Evolutionary conservation across 2,329 filamentous ascomycete genomes (phyloP).

Genomic region (Aphanoascus verrucosus): DNA sequence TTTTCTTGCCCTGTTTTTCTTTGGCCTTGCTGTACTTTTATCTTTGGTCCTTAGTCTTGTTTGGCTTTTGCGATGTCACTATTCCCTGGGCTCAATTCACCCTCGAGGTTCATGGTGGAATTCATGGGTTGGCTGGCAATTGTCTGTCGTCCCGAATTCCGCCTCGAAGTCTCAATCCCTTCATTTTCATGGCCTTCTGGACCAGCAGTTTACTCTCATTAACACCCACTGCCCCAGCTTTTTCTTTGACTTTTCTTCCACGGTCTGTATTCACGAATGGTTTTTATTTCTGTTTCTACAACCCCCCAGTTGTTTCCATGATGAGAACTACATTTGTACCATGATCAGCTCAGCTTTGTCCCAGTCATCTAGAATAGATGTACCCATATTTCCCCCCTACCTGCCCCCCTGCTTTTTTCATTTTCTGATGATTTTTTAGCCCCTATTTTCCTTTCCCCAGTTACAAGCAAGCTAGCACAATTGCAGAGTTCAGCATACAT

Average conservation of each 20-base stretch:
- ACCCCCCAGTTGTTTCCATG: neutral
- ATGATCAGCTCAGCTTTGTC: conserved; percentile 3
- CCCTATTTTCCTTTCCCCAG: neutral
- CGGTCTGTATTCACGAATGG: conserved; percentile 8
- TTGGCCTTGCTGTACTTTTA: conserved; percentile 13
- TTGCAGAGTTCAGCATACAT: neutral
- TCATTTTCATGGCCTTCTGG: neutral
- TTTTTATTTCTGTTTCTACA: neutral
- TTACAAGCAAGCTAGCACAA: neutral
- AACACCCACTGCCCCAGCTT: no score
- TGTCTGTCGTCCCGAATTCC: neutral
- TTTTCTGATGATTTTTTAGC: no score
- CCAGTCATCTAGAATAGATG: conserved; percentile 26
- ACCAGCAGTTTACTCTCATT: neutral
- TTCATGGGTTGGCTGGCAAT: neutral
- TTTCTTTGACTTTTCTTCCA: conserved; percentile 1
- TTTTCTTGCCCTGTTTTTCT: neutral
- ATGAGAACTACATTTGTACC: neutral
- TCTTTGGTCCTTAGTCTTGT: conserved; percentile 7
- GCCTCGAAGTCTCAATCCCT: neutral
- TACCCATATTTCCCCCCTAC: conserved; percentile 22
- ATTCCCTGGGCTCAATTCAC: neutral
- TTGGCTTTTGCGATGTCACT: neutral
- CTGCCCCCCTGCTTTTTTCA: neutral
- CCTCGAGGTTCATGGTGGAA: neutral